A percentile compares a stretch with the other conserved stretches of the same genome.
Evolutionary conservation across 805 yeast species (phyloP).

Genomic region (Teunomyces aglyptinius): DNA sequence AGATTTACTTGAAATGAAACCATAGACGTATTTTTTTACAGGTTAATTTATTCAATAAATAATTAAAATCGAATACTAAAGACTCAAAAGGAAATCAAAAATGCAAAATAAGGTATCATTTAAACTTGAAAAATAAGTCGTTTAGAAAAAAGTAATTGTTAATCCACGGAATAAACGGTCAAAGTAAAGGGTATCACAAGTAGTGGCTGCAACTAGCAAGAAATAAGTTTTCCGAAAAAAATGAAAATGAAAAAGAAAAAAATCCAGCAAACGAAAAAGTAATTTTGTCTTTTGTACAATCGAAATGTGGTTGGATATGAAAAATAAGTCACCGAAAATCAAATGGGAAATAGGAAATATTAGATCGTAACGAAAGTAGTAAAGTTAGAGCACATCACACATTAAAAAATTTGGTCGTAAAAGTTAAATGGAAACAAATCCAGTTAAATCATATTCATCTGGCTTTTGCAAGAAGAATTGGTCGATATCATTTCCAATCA

Average conservation of each 20-base stretch:
- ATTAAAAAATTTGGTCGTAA: neutral
- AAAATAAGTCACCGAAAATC: neutral
- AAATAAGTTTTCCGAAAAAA: neutral
- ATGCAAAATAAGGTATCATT: neutral
- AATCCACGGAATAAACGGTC: neutral
- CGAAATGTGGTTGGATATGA: conserved; percentile 5
- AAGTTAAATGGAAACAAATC: conserved; percentile 16
- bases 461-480: conserved; percentile 22
- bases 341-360: neutral
- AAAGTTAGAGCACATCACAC: neutral
- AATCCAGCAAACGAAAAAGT: neutral
- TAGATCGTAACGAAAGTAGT: neutral
- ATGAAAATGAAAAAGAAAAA: neutral
- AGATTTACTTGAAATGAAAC: too few species aligned
- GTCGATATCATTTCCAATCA: conserved; percentile 19
- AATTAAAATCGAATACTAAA: too few species aligned
- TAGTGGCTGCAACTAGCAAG: neutral
- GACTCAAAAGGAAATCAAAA: neutral
- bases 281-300: conserved; percentile 7
- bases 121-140: neutral
- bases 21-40: too few species aligned
- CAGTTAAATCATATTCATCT: conserved; percentile 26
- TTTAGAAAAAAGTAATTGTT: neutral
- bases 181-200: neutral
- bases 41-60: too few species aligned